Evolutionary conservation across 306 rosid species (phyloP).

Genomic region (Trifolium fragiferum): DNA sequence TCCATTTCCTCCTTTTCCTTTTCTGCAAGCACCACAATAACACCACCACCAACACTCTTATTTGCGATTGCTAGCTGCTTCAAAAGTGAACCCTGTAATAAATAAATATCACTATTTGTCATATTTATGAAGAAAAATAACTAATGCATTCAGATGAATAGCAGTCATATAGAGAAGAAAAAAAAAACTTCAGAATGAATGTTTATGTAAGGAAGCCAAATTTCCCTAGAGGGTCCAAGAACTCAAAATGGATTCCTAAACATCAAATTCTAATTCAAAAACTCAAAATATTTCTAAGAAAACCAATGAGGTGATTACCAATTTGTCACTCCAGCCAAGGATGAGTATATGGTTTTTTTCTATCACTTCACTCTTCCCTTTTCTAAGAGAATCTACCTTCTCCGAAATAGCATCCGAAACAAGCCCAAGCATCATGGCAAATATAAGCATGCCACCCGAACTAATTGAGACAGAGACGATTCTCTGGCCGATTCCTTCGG

Average conservation of each 20-base stretch:
- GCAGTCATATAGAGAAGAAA: background rate
- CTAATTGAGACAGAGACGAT: conserved; percentile 96
- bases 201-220: conserved; percentile 29
- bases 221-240: conserved; percentile 5
- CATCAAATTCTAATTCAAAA: conserved; percentile 25
- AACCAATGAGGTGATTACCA: conserved; percentile 60
- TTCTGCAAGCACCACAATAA: conserved; percentile 96
- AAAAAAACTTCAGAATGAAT: background rate
- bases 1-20: conserved; percentile 99
- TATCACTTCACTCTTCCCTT: conserved; percentile 98
- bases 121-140: conserved; percentile 30
- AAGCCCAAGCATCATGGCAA: conserved; percentile 99
- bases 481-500: conserved; percentile 92
- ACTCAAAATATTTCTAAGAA: conserved; percentile 13
- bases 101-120: conserved; percentile 37
- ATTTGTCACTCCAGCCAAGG: conserved; percentile 99
- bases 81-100: conserved; percentile 87
- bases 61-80: conserved; percentile 98
- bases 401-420: conserved; percentile 97
- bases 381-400: conserved; percentile 94
- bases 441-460: conserved; percentile 97
- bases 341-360: conserved; percentile 93
- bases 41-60: conserved; percentile 92
- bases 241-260: conserved; percentile 8
- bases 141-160: conserved; percentile 18